Evolutionary conservation across 164 flowering plant genomes (phyloP), one percentile per base, ranked within the genome.

Genomic region (Stephania cephalantha): DNA sequence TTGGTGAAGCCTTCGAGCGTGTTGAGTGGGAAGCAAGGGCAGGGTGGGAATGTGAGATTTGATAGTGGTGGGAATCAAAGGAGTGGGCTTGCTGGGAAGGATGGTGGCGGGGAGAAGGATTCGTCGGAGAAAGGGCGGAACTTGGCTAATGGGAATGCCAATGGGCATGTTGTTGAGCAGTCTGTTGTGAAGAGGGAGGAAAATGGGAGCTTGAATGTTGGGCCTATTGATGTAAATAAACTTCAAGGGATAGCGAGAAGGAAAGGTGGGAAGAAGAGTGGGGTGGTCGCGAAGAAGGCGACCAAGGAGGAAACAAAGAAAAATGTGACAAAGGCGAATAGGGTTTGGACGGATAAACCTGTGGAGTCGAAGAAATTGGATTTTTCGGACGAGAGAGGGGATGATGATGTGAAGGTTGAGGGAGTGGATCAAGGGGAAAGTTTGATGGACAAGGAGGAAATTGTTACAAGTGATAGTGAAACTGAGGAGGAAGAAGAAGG

Each of bases 391-490:
- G 88, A 86, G 85, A 88, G 82, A 80, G 91, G 87, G 82, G 88
- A 83, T 71, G 86, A 86, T 58, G 83, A 83, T 35, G 73, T 79
- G 20, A 82, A 79, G 52, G 86, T 84, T 84, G 87, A 85, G 71
- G 85, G 82, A 73, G 85, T 80, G 53, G 83, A 85, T 82, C 88
- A 85, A 70, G 98, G 97, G 76, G 88, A 91, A 82, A 95, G 97
- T 81, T 84, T 90, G 97, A 95, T 95, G 99, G 97, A 95, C 83
- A 88, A 81, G 77, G 97, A 91, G 73, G 99, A 93, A 82, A 73
- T 84, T 71, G 0, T 91, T 46, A 90, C 94, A 79, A 92, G 97
- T 78, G 99, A 93, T 6, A 86, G 91, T 82, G 97, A 95, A 81
- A 71, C 53, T 78, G 98, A 93, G 46, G 93, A 89, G 42, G 92